Percentiles rank a stretch among this genome's conserved stretches.
These are phyloP conservation scores for Gillenia trifoliata DNA, from an alignment of 306 rosid genomes.

Conservation along the genomic window DNA sequence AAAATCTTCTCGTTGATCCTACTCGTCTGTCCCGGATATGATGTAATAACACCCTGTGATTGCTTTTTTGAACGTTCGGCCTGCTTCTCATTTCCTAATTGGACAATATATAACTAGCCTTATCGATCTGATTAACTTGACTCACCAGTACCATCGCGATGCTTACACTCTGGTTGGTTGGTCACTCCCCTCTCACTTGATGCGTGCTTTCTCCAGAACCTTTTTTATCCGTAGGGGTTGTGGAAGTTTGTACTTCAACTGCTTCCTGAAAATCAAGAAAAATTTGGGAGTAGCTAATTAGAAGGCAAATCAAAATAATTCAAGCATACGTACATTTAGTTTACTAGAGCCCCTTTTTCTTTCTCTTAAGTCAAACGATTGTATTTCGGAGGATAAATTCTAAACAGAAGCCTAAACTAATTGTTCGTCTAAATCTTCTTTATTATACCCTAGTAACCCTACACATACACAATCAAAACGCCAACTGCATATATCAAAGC, in stretches of 20 bases:
- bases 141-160: not conserved
- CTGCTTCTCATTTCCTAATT: not conserved
- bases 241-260: conserved; percentile 38
- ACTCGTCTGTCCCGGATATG: not conserved
- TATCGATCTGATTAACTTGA: not conserved
- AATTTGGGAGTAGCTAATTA: conserved; percentile 6
- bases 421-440: not conserved
- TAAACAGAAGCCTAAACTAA: not conserved
- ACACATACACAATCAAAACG: not conserved
- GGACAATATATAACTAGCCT: not conserved
- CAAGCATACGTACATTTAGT: not conserved
- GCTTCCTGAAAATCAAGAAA: conserved; percentile 52
- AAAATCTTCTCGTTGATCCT: not conserved
- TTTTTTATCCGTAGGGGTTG: conserved; percentile 32
- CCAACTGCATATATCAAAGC: not conserved
- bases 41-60: not conserved
- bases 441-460: not conserved
- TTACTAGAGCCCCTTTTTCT: not conserved
- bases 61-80: not conserved
- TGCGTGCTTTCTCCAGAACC: conserved; percentile 43
- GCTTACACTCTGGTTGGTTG: conserved; percentile 11
- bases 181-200: conserved; percentile 38
- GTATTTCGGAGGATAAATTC: not conserved
- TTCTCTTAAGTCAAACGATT: not conserved
- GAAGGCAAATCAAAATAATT: not conserved